Base-by-base conservation (phyloP, 1,284 basidiomycete genomes). In the Microbotryomycetes sp. region DNA sequence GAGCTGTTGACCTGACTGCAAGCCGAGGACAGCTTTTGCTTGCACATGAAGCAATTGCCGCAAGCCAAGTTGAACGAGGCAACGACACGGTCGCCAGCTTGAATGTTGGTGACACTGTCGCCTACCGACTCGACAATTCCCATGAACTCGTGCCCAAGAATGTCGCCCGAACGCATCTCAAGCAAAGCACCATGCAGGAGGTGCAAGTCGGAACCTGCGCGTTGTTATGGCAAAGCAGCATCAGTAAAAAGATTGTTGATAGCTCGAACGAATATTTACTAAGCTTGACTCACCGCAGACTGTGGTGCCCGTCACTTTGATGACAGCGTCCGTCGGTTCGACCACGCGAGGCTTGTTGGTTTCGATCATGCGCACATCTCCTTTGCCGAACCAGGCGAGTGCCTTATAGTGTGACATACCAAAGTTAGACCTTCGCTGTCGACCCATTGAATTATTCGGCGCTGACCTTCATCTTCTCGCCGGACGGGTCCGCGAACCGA, bases 51-150 rank as follows among this genome's bases (percentile, higher is more conserved):
- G 48, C 88, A 89, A 48, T 83, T 78, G 5, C 88, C 87, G 70
- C 88, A 90, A 0, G 85, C 84, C 57, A 88, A 83, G 69, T 88
- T 85, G 82, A 89, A 89, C 0, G 83, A 84, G 47, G 85, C 85
- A n/a, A 88, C 88, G 68, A 84, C 83, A 53, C 88, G 82, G 72
- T 91, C 88, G 45, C 89, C 89, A 15, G 83, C 73, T 4, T 78
- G 75, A 68, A 92, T 85, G 23, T 80, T 83, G 48, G 73, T 82
- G 18, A 88, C 83, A 57, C 79, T 81, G 0, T 82, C 79, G 0
- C 86, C 86, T 48, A 87, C 78, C 49, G 80, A 79, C 66, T 86
- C 84, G 27, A 88, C 81, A 49, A 81, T 74, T 7, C 85, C 85
- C 84, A 66, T 67, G 29, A 58, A 66, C 75, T 57, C 87, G 72